Conservation (phyloP, 345 rosid species). For the Euphorbia pulcherrima region DNA sequence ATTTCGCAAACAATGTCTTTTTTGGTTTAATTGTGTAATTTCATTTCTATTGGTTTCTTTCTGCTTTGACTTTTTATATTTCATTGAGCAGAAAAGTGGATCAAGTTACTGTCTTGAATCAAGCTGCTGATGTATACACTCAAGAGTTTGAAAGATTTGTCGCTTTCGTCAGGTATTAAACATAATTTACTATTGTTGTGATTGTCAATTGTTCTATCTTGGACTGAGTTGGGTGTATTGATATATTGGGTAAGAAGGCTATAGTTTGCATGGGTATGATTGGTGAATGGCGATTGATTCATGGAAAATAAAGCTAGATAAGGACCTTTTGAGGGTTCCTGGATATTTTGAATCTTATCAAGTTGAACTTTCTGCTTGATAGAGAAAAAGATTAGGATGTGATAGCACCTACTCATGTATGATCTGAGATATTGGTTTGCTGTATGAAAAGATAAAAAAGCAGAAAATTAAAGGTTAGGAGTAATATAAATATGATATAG, state of each 20-base stretch:
- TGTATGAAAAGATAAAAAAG: not conserved
- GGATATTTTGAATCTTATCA: not conserved
- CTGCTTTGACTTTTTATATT: slow-evolving; percentile 18
- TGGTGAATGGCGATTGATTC: not conserved
- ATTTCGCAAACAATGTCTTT: not conserved
- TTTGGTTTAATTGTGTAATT: too few species aligned
- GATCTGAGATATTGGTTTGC: not conserved
- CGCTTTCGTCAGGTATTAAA: slow-evolving; percentile 58
- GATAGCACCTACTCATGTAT: not conserved
- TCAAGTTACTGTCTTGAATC: slow-evolving; percentile 55
- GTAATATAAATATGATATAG: not conserved
- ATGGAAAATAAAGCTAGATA: not conserved
- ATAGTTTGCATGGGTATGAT: not conserved
- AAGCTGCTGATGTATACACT: slow-evolving; percentile 66
- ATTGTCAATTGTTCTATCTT: not conserved
- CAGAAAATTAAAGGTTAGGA: not conserved
- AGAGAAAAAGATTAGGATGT: not conserved
- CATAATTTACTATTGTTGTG: not conserved
- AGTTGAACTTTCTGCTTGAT: not conserved
- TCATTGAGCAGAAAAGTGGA: slow-evolving; percentile 44
- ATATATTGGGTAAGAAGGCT: not conserved
- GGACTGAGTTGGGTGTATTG: not conserved
- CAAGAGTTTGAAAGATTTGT: slow-evolving; percentile 77
- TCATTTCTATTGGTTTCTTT: slow-evolving; percentile 20
- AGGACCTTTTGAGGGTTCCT: not conserved